Conservation (phyloP, 1,139 yeast genomes). For the Suhomyces kunorum region DNA sequence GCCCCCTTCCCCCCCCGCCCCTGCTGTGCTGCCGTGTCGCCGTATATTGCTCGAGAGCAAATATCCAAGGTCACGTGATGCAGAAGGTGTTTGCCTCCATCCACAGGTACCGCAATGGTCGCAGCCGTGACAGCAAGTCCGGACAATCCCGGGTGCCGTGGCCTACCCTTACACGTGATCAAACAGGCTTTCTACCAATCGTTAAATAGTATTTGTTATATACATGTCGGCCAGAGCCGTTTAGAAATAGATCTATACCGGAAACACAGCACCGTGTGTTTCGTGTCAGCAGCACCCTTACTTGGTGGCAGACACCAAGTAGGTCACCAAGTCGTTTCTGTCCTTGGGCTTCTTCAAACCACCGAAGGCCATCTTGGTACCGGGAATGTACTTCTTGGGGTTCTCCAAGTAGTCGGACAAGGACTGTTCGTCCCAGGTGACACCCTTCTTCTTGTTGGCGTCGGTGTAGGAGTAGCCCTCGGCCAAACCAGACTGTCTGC, state of each 20-base stretch:
- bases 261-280: neutral
- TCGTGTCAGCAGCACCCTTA: conserved; percentile 27
- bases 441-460: conserved; percentile 97
- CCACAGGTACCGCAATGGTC: too few species aligned
- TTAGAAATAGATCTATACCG: conserved; percentile 11
- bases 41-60: too few species aligned
- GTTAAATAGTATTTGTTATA: conserved; percentile 10
- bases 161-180: neutral
- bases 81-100: too few species aligned
- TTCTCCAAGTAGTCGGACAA: conserved; percentile 95
- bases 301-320: conserved; percentile 78
- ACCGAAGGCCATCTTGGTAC: conserved; percentile 99
- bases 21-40: too few species aligned
- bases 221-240: conserved; percentile 10
- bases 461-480: conserved; percentile 95
- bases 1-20: too few species aligned
- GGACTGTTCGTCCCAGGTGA: conserved; percentile 82
- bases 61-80: too few species aligned
- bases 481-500: conserved; percentile 90
- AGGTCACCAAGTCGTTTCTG: conserved; percentile 94
- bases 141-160: neutral
- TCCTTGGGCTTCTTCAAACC: conserved; percentile 99
- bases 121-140: too few species aligned
- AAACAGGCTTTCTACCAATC: neutral
- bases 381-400: conserved; percentile 99